Percentiles rank a stretch among this genome's conserved stretches.
These are phyloP conservation scores for Piromyces sp. DNA, from an alignment of 192 early-diverging fungal species.

Conservation along the genomic window DNA sequence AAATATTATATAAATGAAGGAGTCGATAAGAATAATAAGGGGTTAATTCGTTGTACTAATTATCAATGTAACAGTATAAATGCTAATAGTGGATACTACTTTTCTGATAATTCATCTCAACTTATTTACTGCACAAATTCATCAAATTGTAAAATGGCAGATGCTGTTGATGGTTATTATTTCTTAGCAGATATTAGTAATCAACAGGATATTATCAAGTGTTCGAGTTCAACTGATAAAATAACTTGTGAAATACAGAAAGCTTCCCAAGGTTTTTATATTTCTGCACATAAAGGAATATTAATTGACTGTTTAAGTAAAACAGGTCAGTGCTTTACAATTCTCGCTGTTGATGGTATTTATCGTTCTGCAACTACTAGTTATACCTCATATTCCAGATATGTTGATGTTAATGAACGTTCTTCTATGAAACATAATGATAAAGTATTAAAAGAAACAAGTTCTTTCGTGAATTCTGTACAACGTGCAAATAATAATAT, in stretches of 20 bases:
- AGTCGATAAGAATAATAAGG: not conserved
- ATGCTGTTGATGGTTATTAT: not conserved
- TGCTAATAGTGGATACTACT: not conserved
- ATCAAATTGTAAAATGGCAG: not conserved
- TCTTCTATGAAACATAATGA: too few species aligned
- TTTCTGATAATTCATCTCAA: too few species aligned
- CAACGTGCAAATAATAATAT: not conserved
- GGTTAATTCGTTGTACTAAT: not conserved
- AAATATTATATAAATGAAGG: not conserved
- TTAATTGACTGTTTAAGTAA: not conserved
- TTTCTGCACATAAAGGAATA: too few species aligned
- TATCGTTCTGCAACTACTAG: not conserved
- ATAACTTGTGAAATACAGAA: too few species aligned
- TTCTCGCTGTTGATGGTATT: not conserved
- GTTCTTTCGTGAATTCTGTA: too few species aligned
- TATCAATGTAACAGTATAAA: not conserved
- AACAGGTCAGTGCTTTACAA: not conserved
- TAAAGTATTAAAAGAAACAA: too few species aligned
- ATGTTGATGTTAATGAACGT: too few species aligned
- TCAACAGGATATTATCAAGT: not conserved
- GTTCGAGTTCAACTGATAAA: not conserved
- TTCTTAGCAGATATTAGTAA: not conserved
- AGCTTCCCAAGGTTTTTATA: too few species aligned
- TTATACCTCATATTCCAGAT: not conserved
- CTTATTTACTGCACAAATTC: too few species aligned